Base-by-base conservation (phyloP, 2,329 filamentous ascomycete species). In the Dactylellina parvicollis region DNA sequence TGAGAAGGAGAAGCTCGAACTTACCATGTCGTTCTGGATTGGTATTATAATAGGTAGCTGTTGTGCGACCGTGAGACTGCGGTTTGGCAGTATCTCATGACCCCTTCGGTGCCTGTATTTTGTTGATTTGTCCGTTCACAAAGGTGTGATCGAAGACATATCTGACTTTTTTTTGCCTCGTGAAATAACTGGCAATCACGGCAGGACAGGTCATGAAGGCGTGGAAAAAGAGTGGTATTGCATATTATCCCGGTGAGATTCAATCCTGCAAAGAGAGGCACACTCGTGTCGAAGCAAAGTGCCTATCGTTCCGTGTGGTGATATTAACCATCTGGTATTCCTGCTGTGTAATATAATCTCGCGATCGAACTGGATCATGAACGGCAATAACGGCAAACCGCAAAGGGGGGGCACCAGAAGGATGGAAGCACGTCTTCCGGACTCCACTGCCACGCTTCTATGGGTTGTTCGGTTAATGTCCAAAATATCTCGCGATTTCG, bases 401-500 rank as follows among this genome's bases (percentile, higher is more conserved):
- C 22, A 46, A 59, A 20, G 47, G 26, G 26, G 24, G 36, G n/a
- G n/a, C n/a, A n/a, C 38, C 50, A 14, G 34, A 56, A 49, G 44
- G 47, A 54, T 69, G 54, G 28, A 54, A 60, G 65, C 52, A 69
- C 7, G 46, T 46, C 54, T 54, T 60, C 44, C 50, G 62, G 40
- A 30, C 30, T 46, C 64, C 64, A 61, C 65, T 61, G 66, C 66
- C 66, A 71, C 66, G 66, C 66, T 56, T 64, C 46, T 66, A 59
- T n/a, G n/a, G n/a, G 42, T 52, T 44, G 36, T 61, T 71, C 67
- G 67, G 67, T 65, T 72, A 72, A 72, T 65, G 30, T 72, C 52
- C 18, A 57, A 26, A 67, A 56, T 52, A 50, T 72, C 67, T 72
- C 59, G 59, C 67, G 67, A 72, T 72, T 72, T 72, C 67, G 50